Percentiles rank a stretch among this genome's conserved stretches.
Evolutionary conservation across 331 rosid species (phyloP).

Genomic region (Telfairia occidentalis): DNA sequence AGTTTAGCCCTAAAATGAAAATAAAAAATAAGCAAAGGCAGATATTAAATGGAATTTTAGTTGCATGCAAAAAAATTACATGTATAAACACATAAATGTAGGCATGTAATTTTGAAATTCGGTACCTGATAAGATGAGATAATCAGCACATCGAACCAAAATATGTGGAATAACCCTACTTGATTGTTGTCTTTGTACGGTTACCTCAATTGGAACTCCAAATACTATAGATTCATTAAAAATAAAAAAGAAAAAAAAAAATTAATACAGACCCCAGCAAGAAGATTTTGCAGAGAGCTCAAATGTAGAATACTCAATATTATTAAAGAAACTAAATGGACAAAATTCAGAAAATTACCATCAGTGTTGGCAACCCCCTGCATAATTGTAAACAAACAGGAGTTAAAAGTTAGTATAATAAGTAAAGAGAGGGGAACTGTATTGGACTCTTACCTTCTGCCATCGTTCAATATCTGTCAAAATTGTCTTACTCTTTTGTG

Average conservation of each 20-base stretch:
- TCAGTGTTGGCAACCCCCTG: slow-evolving; percentile 96
- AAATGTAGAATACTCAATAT: not conserved
- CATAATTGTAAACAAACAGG: slow-evolving; percentile 3
- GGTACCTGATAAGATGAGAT: slow-evolving; percentile 83
- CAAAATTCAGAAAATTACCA: slow-evolving; percentile 42
- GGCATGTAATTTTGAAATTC: not conserved
- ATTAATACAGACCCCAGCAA: not conserved
- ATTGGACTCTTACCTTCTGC: slow-evolving; percentile 63
- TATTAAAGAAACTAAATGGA: not conserved
- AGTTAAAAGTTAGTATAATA: slow-evolving; percentile 1
- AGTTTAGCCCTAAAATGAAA: slow-evolving; percentile 52
- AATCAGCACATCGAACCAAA: slow-evolving; percentile 74
- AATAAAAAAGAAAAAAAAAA: not conserved
- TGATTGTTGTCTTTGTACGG: slow-evolving; percentile 70
- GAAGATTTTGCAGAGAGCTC: slow-evolving; percentile 2
- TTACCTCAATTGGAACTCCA: slow-evolving; percentile 86
- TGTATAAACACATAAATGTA: not conserved
- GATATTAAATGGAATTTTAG: slow-evolving; percentile 7
- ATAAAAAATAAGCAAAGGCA: slow-evolving; percentile 13
- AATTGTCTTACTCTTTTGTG: slow-evolving; percentile 69
- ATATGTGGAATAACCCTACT: slow-evolving; percentile 67
- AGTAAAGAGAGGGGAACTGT: not conserved
- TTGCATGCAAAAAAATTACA: not conserved
- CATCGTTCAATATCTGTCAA: slow-evolving; percentile 91
- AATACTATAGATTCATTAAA: slow-evolving; percentile 41